Evolutionary conservation across 1,284 basidiomycete species (phyloP), one percentile per base, ranked within the genome.

Genomic region (Trichosporon inkin): DNA sequence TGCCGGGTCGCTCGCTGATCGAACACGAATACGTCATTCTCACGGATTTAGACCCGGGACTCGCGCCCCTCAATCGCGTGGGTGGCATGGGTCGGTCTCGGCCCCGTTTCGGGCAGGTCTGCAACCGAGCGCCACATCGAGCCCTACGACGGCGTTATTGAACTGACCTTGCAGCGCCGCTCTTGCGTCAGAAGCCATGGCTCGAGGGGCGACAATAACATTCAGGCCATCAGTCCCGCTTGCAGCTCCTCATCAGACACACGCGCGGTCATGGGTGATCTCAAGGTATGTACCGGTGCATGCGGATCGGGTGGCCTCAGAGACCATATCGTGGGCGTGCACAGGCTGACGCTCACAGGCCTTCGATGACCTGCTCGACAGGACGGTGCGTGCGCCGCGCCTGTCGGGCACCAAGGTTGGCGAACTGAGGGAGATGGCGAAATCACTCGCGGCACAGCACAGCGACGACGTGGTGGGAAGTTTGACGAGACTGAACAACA

Each of bases 401-500:
- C 79, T 94, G 57, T 93, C 91, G 19, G 86, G 85, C 24, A 88
- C 89, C 22, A 91, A 89, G 80, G 88, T 95, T 82, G 82, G 80
- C 56, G 84, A 80, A 67, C 73, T 95, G 66, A 88, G 86, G 5
- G 86, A 88, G 61, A 81, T 87, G 57, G 86, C 90, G 3, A 75
- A 89, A 78, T 85, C 84, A 70, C 83, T 82, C 55, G 86, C 92
- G 79, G 81, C 86, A 89, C 13, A 16, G 44, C 79, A 86, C 66
- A 91, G 94, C 78, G 88, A 89, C 7, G 85, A 89, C 69, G 81
- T 95, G 57, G 88, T 95, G 53, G 89, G 90, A 32, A 83, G 86
- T 56, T 82, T 96, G 40, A 92, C 89, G 75, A 87, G 88, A 56
- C 87, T 87, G 13, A 92, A 95, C 80, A 89, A 88, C 73, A 84